A percentile compares a stretch with the other conserved stretches of the same genome.
phyloP scores from a whole-genome alignment of 306 rosid species.

The Inga leiocalycina region DNA sequence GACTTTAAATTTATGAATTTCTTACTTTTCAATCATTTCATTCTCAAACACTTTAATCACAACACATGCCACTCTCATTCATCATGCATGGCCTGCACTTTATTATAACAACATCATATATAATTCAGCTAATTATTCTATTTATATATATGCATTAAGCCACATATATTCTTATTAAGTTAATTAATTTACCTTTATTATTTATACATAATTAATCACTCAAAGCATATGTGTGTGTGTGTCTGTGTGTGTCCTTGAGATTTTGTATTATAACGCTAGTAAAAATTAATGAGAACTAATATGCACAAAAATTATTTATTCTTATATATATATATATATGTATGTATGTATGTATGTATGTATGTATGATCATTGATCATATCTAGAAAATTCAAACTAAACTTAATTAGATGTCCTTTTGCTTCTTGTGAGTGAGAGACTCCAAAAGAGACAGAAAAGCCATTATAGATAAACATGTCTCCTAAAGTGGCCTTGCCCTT shows the following conservation, averaged over 20 bases:
- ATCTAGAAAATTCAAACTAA: not conserved
- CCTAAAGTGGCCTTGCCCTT: slow-evolving; percentile 30
- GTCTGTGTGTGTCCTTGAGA: not conserved
- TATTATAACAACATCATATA: not conserved
- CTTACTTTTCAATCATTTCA: slow-evolving; percentile 26
- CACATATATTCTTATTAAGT: not conserved
- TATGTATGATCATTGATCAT: not conserved
- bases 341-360: no score
- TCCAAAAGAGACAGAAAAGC: slow-evolving; percentile 28
- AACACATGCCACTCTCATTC: not conserved
- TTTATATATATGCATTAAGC: not conserved
- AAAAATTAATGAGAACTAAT: not conserved
- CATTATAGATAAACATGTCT: slow-evolving; percentile 23
- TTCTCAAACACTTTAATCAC: not conserved
- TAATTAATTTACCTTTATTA: not conserved
- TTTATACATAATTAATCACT: not conserved
- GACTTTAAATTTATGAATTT: not conserved
- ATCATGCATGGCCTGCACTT: not conserved
- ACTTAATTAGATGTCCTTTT: not conserved
- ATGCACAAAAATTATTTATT: not conserved
- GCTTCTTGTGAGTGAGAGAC: slow-evolving; percentile 1
- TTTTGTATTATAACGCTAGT: not conserved
- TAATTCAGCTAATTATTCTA: not conserved
- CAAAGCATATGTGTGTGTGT: not conserved
- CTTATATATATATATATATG: no score